A percentile compares a stretch with the other conserved stretches of the same genome.
Conservation (phyloP, 1,139 yeast species). For the Protomyces macrosporus region DNA sequence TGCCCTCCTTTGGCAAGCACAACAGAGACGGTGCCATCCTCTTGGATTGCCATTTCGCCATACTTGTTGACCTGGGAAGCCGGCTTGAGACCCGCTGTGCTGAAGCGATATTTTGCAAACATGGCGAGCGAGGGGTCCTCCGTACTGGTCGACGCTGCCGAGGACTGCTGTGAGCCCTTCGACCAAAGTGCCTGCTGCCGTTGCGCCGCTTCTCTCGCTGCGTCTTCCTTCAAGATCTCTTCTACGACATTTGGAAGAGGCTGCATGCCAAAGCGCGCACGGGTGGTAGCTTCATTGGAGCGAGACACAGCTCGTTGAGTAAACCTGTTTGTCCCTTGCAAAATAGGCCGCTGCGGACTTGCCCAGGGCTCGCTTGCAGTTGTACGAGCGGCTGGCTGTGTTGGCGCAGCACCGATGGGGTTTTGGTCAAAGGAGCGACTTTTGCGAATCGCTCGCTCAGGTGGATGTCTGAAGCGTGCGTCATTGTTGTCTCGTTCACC, state of each 20-base stretch:
- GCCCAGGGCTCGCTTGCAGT: background rate
- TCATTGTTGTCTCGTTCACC: background rate
- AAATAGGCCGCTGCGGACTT: background rate
- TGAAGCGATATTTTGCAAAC: constrained; percentile 9
- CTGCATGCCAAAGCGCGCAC: background rate
- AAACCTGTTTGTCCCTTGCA: too few species aligned
- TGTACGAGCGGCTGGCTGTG: too few species aligned
- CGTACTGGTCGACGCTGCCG: background rate
- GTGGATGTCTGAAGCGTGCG: background rate
- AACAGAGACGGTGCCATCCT: constrained; percentile 5
- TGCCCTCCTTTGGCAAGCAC: constrained; percentile 2
- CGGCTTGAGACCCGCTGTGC: constrained; percentile 15
- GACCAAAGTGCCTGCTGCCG: background rate
- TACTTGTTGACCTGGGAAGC: constrained; percentile 11
- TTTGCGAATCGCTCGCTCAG: background rate
- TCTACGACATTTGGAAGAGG: background rate
- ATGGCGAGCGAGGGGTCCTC: constrained; percentile 1
- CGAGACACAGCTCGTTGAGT: too few species aligned
- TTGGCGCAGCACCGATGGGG: too few species aligned
- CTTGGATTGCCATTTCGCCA: constrained; percentile 9
- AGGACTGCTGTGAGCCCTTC: background rate
- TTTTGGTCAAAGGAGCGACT: background rate
- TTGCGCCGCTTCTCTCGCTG: background rate
- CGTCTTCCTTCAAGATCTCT: constrained; percentile 3
- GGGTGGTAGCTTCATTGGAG: background rate